phyloP scores from a whole-genome alignment of 495 filamentous ascomycete genomes.

The Bryoglossum gracile region DNA sequence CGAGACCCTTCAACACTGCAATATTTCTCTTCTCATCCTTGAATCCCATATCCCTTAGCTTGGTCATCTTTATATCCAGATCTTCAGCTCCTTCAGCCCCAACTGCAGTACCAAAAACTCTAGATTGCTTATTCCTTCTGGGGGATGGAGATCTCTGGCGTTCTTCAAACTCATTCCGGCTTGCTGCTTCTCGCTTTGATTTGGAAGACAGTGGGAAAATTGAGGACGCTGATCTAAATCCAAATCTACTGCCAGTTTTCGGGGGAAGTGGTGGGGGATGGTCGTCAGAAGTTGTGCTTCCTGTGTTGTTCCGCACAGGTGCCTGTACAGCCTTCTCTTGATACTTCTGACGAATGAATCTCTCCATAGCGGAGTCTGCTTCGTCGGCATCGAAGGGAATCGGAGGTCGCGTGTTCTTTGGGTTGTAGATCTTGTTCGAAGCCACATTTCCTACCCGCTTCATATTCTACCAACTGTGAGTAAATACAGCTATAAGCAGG shows the following conservation, averaged over 20 bases:
- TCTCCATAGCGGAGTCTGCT: slow-evolving; percentile 85
- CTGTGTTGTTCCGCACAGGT: slow-evolving; percentile 35
- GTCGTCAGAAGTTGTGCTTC: slow-evolving; percentile 42
- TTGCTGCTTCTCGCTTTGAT: slow-evolving; percentile 33
- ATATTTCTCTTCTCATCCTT: slow-evolving; percentile 72
- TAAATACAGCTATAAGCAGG: slow-evolving; percentile 20
- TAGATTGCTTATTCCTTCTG: slow-evolving; percentile 29
- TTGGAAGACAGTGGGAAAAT: slow-evolving; percentile 47
- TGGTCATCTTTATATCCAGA: slow-evolving; percentile 62
- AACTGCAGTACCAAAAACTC: slow-evolving; percentile 20
- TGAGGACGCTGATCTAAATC: slow-evolving; percentile 68
- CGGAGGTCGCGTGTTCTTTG: slow-evolving; percentile 68
- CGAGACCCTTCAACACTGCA: slow-evolving; percentile 67
- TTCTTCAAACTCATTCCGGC: slow-evolving; percentile 10
- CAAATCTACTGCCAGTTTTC: slow-evolving; percentile 71
- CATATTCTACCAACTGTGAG: slow-evolving; percentile 61
- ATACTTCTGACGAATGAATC: slow-evolving; percentile 92
- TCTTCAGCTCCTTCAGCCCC: slow-evolving; percentile 31
- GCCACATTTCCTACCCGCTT: slow-evolving; percentile 77
- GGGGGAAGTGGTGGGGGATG: slow-evolving; percentile 76
- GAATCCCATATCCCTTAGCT: slow-evolving; percentile 88
- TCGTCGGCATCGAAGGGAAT: slow-evolving; percentile 87
- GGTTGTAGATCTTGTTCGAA: slow-evolving; percentile 85
- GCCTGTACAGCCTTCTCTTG: slow-evolving; percentile 31
- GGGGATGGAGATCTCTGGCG: slow-evolving; percentile 26